A percentile compares a stretch with the other conserved stretches of the same genome.
Evolutionary conservation across 805 yeast species (phyloP).

Genomic region (Lipomyces oligophaga): DNA sequence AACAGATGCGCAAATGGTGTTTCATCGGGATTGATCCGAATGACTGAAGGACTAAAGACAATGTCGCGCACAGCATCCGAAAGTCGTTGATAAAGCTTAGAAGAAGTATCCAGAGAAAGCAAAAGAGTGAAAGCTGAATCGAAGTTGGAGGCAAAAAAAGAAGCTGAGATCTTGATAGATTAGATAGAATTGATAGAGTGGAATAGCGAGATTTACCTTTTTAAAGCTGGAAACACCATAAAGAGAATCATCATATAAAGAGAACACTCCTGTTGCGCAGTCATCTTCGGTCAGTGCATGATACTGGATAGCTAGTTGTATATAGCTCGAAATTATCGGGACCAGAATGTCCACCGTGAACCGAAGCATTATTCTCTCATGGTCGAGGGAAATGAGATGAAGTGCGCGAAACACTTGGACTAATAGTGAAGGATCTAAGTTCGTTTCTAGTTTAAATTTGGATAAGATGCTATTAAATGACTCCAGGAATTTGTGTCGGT

Average conservation of each 20-base stretch:
- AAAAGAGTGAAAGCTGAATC: too few species aligned
- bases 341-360: constrained; percentile 11
- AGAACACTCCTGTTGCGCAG: constrained; percentile 2
- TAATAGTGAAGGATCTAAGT: too few species aligned
- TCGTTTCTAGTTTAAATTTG: too few species aligned
- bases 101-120: too few species aligned
- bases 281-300: not conserved
- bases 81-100: constrained; percentile 34
- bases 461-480: constrained; percentile 1
- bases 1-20: too few species aligned
- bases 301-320: not conserved
- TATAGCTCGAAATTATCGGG: constrained; percentile 6
- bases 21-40: too few species aligned
- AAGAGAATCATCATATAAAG: constrained; percentile 12
- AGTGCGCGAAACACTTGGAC: too few species aligned
- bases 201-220: constrained; percentile 5
- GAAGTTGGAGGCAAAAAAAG: too few species aligned
- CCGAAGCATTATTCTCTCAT: constrained; percentile 12
- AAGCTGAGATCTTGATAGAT: too few species aligned
- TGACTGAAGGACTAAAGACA: constrained; percentile 23
- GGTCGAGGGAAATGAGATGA: too few species aligned
- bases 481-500: constrained; percentile 18
- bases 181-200: too few species aligned
- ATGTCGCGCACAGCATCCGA: constrained; percentile 33
- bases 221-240: constrained; percentile 20